These are phyloP conservation scores for Penicillium pulvis DNA, from an alignment of 495 filamentous ascomycete genomes.

Conservation along the genomic window DNA sequence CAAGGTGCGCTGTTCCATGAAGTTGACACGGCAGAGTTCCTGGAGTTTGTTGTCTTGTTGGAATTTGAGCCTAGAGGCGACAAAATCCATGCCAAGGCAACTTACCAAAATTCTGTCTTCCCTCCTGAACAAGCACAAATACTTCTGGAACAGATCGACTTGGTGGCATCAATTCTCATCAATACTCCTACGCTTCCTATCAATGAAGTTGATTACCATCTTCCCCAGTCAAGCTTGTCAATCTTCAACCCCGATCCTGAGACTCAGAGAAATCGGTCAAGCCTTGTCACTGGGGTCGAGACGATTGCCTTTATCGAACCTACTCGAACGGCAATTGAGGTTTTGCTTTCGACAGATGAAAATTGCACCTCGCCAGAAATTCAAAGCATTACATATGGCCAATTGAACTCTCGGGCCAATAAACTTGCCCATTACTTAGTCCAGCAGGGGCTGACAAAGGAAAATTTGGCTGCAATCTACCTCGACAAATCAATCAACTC, in stretches of 20 bases:
- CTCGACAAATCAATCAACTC: constrained; percentile 70
- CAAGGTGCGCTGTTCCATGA: constrained; percentile 40
- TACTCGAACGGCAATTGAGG: constrained; percentile 58
- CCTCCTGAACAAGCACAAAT: constrained; percentile 49
- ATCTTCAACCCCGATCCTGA: constrained; percentile 47
- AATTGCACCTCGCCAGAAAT: constrained; percentile 23
- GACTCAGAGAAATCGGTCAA: constrained; percentile 13
- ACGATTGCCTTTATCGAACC: constrained; percentile 48
- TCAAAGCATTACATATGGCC: constrained; percentile 57
- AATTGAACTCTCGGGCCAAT: constrained; percentile 65
- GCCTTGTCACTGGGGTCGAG: constrained; percentile 58
- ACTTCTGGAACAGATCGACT: constrained; percentile 60
- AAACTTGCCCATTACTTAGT: constrained; percentile 61
- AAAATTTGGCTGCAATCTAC: constrained; percentile 63
- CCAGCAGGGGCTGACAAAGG: constrained; percentile 41
- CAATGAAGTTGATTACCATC: constrained; percentile 28
- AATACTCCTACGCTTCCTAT: constrained; percentile 37
- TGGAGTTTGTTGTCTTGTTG: constrained; percentile 73
- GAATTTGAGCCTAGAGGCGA: constrained; percentile 63
- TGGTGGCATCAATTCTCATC: constrained; percentile 49
- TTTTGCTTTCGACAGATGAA: constrained; percentile 47
- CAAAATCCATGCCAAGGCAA: constrained; percentile 46
- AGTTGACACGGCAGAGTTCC: constrained; percentile 59
- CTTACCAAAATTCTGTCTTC: constrained; percentile 53
- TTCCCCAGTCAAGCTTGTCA: constrained; percentile 52